phyloP scores from a whole-genome alignment of 2,329 filamentous ascomycete species.

The Sclerotinia subarctica region DNA sequence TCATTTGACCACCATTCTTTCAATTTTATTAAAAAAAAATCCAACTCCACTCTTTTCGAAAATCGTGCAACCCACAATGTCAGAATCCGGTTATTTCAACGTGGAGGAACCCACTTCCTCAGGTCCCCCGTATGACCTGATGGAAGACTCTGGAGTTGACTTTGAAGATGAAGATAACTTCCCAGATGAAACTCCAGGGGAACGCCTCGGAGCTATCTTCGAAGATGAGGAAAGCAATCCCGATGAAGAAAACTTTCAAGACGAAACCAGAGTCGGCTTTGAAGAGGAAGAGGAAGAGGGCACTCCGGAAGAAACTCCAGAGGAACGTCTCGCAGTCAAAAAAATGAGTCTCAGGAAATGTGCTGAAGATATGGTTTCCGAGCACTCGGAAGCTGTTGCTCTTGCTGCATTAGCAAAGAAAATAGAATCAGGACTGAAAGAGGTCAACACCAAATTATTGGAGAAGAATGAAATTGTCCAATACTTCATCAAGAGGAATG shows the following conservation, averaged over 20 bases:
- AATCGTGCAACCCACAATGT: background rate
- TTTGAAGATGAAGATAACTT: conserved; percentile 16
- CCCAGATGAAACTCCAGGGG: conserved; percentile 11
- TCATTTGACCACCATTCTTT: background rate
- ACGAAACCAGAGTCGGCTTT: conserved; percentile 8
- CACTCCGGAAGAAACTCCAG: conserved; percentile 5
- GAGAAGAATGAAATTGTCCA: conserved; percentile 21
- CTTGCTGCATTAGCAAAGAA: conserved; percentile 17
- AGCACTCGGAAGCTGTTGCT: conserved; percentile 19
- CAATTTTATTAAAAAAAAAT: conserved; percentile 1
- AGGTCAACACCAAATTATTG: conserved; percentile 17
- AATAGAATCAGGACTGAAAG: conserved; percentile 19
- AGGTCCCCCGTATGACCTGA: background rate
- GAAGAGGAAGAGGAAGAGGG: conserved; percentile 4
- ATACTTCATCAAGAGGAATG: conserved; percentile 18
- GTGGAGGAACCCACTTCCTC: background rate
- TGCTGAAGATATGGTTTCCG: conserved; percentile 17
- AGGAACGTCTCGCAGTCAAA: conserved; percentile 14
- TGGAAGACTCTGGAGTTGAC: conserved; percentile 14
- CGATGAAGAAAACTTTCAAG: conserved; percentile 4
- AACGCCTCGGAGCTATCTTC: conserved; percentile 7
- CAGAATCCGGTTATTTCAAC: conserved; percentile 15
- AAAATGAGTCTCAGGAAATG: conserved; percentile 15
- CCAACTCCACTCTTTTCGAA: conserved; percentile 13
- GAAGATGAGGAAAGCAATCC: conserved; percentile 6